Evolutionary conservation across 208 protist genomes (phyloP).

Genomic region (Leishmania turanica): DNA sequence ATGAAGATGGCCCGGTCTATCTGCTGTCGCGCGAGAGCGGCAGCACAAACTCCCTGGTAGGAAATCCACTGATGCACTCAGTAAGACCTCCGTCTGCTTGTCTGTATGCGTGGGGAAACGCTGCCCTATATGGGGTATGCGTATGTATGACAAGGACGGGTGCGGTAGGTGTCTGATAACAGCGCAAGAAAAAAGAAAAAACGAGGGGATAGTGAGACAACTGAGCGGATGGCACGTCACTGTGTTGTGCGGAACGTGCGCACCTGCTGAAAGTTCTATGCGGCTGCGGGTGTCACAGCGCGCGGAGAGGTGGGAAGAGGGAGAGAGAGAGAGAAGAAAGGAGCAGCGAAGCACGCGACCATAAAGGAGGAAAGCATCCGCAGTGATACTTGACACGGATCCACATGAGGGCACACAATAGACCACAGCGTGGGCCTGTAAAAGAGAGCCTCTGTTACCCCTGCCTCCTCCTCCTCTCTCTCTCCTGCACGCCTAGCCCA

Average conservation of each 20-base stretch:
- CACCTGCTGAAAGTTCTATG: background rate
- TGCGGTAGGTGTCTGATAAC: background rate
- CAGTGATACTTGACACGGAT: background rate
- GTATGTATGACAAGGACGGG: background rate
- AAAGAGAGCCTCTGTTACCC: background rate
- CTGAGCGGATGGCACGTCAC: background rate
- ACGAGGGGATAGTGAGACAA: background rate
- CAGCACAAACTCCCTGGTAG: background rate
- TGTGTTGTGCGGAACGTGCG: background rate
- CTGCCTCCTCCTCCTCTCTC: too few species aligned
- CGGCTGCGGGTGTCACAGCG: background rate
- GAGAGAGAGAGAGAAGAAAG: background rate
- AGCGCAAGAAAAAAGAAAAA: background rate
- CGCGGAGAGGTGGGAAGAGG: background rate
- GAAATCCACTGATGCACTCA: background rate
- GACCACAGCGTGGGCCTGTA: background rate
- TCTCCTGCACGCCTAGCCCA: background rate
- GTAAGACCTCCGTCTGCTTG: background rate
- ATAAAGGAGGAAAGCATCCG: background rate
- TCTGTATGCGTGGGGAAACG: background rate
- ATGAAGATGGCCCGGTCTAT: background rate
- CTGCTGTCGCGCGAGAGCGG: background rate
- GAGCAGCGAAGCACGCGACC: background rate
- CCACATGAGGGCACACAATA: background rate
- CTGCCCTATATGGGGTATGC: background rate